Percentiles rank a stretch among this genome's conserved stretches.
Evolutionary conservation across 441 rosid species (phyloP).

Genomic region (Jatropha multifida): DNA sequence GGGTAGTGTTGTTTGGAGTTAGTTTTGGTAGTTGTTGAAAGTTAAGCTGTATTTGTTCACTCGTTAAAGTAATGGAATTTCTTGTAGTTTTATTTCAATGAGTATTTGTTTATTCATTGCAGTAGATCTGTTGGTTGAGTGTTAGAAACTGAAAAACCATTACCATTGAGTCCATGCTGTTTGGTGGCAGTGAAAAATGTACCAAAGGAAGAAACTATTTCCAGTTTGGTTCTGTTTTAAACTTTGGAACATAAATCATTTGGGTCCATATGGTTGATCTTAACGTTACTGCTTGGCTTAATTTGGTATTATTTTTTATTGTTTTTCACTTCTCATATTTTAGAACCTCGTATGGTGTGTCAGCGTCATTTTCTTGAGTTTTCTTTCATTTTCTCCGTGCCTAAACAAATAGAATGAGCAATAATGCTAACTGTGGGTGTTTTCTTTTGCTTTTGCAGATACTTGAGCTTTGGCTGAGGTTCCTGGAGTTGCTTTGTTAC

Average conservation of each 20-base stretch:
- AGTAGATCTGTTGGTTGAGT: constrained; percentile 25
- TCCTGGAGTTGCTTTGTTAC: constrained; percentile 5
- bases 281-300: constrained; percentile 1
- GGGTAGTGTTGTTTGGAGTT: constrained; percentile 20
- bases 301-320: not conserved
- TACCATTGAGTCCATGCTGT: constrained; percentile 4
- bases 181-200: constrained; percentile 23
- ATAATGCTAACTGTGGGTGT: constrained; percentile 7
- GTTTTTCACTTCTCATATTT: not conserved
- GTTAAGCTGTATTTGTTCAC: constrained; percentile 18
- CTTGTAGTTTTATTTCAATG: constrained; percentile 13
- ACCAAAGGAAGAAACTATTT: not conserved
- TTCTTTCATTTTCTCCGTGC: constrained; percentile 23
- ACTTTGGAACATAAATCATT: not conserved
- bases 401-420: constrained; percentile 4
- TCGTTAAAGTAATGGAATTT: constrained; percentile 23
- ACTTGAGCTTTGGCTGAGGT: constrained; percentile 19
- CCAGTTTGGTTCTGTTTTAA: not conserved
- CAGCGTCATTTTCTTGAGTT: constrained; percentile 20
- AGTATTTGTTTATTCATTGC: constrained; percentile 8
- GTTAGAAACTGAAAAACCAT: not conserved
- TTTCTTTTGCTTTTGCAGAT: constrained; percentile 34
- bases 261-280: constrained; percentile 8
- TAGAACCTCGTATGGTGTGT: not conserved
- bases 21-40: constrained; percentile 41